phyloP scores from a whole-genome alignment of 2,329 filamentous ascomycete species.

The Paecilomyces dactylethromorphus region DNA sequence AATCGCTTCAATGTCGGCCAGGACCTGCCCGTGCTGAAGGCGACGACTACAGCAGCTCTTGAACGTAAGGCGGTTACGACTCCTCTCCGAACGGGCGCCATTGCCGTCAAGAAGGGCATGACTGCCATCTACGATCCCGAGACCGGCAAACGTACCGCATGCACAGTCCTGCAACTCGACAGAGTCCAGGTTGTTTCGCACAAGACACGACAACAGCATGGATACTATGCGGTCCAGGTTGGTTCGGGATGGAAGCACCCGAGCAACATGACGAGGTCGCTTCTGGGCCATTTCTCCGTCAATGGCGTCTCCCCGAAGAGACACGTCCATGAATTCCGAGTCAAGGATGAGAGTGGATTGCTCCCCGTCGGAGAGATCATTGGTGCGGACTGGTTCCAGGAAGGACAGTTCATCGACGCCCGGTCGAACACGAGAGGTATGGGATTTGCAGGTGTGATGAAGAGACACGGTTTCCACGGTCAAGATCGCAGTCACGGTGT shows the following conservation, averaged over 20 bases:
- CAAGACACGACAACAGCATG: constrained; percentile 74
- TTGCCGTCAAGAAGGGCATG: constrained; percentile 94
- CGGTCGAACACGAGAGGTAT: constrained; percentile 73
- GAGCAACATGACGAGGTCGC: constrained; percentile 70
- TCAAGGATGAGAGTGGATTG: constrained; percentile 66
- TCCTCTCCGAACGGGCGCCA: constrained; percentile 67
- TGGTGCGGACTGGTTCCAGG: constrained; percentile 81
- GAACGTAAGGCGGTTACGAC: constrained; percentile 49
- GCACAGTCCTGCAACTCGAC: constrained; percentile 91
- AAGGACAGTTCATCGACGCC: constrained; percentile 86
- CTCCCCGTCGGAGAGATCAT: constrained; percentile 69
- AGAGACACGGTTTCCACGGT: constrained; percentile 81
- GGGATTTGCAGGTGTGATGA: constrained; percentile 97
- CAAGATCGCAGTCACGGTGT: constrained; percentile 93
- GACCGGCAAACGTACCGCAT: constrained; percentile 70
- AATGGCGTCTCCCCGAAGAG: constrained; percentile 78
- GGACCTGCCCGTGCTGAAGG: constrained; percentile 46
- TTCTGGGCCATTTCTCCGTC: constrained; percentile 81
- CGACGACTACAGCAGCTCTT: constrained; percentile 53
- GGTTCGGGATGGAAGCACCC: constrained; percentile 69
- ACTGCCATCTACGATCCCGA: constrained; percentile 75
- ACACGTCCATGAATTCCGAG: constrained; percentile 79
- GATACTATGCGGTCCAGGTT: constrained; percentile 91
- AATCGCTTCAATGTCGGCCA: constrained; percentile 50
- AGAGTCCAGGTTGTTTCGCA: constrained; percentile 81